Base-by-base conservation (phyloP, 768 basidiomycete genomes). In the Termitomyces sp. region DNA sequence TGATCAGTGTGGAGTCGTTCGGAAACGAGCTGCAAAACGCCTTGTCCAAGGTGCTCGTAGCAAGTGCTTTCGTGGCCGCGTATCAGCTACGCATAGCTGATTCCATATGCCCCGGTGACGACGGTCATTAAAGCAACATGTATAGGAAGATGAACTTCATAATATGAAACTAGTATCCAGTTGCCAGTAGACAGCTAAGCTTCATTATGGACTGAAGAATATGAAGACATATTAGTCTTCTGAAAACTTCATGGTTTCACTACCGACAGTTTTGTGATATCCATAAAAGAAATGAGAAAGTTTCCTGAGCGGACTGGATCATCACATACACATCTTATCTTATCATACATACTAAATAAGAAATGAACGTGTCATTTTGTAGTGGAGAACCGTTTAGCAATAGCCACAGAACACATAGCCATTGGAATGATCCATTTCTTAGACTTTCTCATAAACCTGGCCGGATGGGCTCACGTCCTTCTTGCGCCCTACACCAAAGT, bases 401-500 rank as follows among this genome's bases (percentile, higher is more conserved):
- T 20, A 43, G 16, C 28, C 2, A 40, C 51, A 53, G 36, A 35
- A 1, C 14, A 28, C 38, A 36, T 16, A 30, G 52, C n/a, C 28
- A 28, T 20, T n/a, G 32, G 32, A 1, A 66, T 66, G 65, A 60
- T 58, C 50, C 18, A 50, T 35, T 49, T 66, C 4, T 72, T 82
- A 18, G 90, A 92, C 65, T 62, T 74, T 20, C 66, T 84, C 10
- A 66, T 90, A 16, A 69, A 86, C 28, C 67, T 66, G 0, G 75
- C 78, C 49, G 77, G 78, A 55, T 90, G 85, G 80, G 64, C 68
- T 1, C 89, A 96, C 63, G 88, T 95, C 50, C 64, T 89, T 28
- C 75, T 92, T 3, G 83, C 91, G 2, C 96, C 97, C 0, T 93
- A 89, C 70, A 91, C 92, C 4, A 99, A 99, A 75, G 97, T 99